Base-by-base conservation (phyloP, 2,329 filamentous ascomycete species). In the Periconia sp. region DNA sequence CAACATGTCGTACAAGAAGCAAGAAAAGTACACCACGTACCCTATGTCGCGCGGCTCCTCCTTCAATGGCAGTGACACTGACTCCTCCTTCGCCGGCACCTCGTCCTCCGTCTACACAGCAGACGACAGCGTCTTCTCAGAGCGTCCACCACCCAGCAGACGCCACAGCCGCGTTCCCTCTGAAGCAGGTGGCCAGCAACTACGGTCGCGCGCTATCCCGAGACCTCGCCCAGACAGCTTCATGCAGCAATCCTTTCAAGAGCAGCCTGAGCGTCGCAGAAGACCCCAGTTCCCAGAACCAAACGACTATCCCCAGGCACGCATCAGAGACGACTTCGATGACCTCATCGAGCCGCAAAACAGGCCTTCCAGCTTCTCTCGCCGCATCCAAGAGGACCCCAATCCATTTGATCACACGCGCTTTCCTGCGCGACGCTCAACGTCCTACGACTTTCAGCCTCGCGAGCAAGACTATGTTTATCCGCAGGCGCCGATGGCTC, bases 21-120 rank as follows among this genome's bases (percentile, higher is more conserved):
- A 37, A 8, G 46, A 46, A 13, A 54, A 48, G 4, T 41, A 40
- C 22, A 21, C 22, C 4, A 33, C 50, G 1, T 52, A 57, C 15
- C 39, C 44, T 5, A 54, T 58, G 44, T 57, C 56, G 7, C 54
- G 57, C 11, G 43, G 44, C 8, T 44, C 43, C n/a, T 63, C 54
- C 32, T 46, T 56, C 16, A 41, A 50, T 5, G 53, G 50, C 40
- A 64, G 60, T 26, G 57, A 57, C 17, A 61, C 56, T 1, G 49
- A 22, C 7, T 37, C 46, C 7, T 61, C 56, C 8, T 50, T 49
- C 26, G 38, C 45, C 13, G 46, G 51, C 12, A 28, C 29, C 26
- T 43, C 45, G 21, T 51, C 54, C 3, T 64, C 60, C 5, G 33
- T 42, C 7, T 53, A 55, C 22, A 57, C 52, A 28, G 46, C 51